Evolutionary conservation across 2,329 filamentous ascomycete genomes (phyloP).

Genomic region (Colletotrichum noveboracense): DNA sequence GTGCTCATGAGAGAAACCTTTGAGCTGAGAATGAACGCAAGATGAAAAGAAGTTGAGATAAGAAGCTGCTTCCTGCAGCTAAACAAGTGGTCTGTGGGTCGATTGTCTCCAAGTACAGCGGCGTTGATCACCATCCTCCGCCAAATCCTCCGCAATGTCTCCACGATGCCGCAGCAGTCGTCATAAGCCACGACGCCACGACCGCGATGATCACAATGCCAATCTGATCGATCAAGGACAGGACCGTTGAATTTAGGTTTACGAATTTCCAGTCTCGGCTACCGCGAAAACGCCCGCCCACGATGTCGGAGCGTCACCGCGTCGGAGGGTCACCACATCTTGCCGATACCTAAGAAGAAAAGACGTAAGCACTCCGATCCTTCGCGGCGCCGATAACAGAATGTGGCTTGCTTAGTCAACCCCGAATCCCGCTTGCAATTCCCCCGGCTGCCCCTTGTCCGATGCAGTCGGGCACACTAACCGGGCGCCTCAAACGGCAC

Average conservation of each 20-base stretch:
- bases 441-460: not conserved
- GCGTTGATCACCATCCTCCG: no score
- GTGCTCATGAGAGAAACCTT: no score
- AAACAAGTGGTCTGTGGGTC: no score
- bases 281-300: not conserved
- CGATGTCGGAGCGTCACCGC: not conserved
- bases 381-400: not conserved
- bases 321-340: not conserved
- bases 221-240: accelerated
- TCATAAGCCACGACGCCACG: no score
- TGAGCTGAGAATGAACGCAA: no score
- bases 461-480: not conserved
- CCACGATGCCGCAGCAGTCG: no score
- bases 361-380: not conserved
- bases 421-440: not conserved
- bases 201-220: no score
- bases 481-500: not conserved
- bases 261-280: not conserved
- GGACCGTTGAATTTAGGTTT: not conserved
- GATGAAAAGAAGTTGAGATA: no score
- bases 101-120: accelerated
- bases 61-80: no score
- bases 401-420: not conserved
- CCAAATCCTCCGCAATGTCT: no score
- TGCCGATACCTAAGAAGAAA: not conserved